Conservation (phyloP, 148 eudicot genomes). For the Selenicereus undatus region DNA sequence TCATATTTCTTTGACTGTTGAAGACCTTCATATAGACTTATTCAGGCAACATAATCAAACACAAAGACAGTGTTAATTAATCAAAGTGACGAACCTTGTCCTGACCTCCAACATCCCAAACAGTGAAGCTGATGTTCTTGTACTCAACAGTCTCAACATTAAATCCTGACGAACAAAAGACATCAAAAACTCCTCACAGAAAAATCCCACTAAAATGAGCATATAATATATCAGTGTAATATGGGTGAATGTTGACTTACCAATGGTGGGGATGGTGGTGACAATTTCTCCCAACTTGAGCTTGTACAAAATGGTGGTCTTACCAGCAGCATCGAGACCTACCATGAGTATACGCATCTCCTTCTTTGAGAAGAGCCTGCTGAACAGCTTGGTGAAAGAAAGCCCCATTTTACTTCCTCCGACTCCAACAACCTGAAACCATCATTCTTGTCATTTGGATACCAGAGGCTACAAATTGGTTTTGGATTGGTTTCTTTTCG, state of each 20-base stretch:
- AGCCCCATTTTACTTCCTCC: slow-evolving; percentile 3
- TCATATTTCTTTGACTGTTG: background rate
- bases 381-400: slow-evolving; percentile 1
- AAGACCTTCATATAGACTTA: no score
- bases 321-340: slow-evolving; percentile 6
- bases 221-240: background rate
- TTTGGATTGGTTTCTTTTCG: background rate
- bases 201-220: background rate
- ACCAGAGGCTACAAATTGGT: background rate
- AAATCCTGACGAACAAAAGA: background rate
- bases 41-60: background rate
- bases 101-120: slow-evolving; percentile 7
- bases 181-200: background rate
- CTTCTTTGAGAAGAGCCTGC: slow-evolving; percentile 5
- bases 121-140: slow-evolving; percentile 7
- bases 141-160: slow-evolving; percentile 6
- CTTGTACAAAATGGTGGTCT: slow-evolving; percentile 5
- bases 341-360: slow-evolving; percentile 5
- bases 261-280: slow-evolving; percentile 3
- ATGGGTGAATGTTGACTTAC: background rate
- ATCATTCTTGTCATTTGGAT: background rate
- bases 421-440: background rate
- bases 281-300: slow-evolving; percentile 6
- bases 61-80: background rate
- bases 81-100: background rate